phyloP scores from a whole-genome alignment of 768 basidiomycete genomes.

The Russula olivacea region DNA sequence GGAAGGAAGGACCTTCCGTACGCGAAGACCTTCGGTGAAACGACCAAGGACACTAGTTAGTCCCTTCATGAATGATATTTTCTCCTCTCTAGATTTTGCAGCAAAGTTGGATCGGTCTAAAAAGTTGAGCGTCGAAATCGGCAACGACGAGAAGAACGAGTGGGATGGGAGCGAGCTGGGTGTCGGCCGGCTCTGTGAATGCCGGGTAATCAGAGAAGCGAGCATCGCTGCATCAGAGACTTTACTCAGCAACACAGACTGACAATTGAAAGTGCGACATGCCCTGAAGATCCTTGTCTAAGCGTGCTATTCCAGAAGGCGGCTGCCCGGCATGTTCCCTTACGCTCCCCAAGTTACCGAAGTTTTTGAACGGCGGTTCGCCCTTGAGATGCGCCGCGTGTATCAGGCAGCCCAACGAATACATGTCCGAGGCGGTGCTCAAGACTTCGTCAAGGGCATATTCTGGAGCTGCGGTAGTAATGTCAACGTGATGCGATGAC shows the following conservation, averaged over 20 bases:
- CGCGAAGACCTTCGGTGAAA: conserved; percentile 83
- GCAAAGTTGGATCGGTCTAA: conserved; percentile 94
- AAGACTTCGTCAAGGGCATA: conserved; percentile 88
- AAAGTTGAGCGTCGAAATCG: conserved; percentile 94
- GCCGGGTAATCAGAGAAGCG: conserved; percentile 73
- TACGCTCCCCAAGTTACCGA: conserved; percentile 63
- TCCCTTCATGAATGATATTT: conserved; percentile 94
- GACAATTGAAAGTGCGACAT: conserved; percentile 18
- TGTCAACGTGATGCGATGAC: not conserved
- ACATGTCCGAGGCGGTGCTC: conserved; percentile 86
- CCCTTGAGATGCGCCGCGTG: conserved; percentile 90
- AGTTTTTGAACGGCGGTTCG: conserved; percentile 80
- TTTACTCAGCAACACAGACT: conserved; percentile 1
- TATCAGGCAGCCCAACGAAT: conserved; percentile 84
- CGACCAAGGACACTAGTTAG: conserved; percentile 69
- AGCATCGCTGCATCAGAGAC: conserved; percentile 54
- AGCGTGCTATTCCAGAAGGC: conserved; percentile 52
- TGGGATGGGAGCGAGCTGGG: conserved; percentile 77
- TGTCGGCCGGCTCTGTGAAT: conserved; percentile 64
- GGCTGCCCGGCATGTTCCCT: conserved; percentile 65
- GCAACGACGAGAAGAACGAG: conserved; percentile 90
- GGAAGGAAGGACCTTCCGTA: conserved; percentile 85
- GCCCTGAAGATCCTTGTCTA: conserved; percentile 75
- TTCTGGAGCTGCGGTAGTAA: conserved; percentile 67
- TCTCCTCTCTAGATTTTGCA: conserved; percentile 90